Conservation (phyloP, 331 rosid genomes). For the Stylosanthes scabra region DNA sequence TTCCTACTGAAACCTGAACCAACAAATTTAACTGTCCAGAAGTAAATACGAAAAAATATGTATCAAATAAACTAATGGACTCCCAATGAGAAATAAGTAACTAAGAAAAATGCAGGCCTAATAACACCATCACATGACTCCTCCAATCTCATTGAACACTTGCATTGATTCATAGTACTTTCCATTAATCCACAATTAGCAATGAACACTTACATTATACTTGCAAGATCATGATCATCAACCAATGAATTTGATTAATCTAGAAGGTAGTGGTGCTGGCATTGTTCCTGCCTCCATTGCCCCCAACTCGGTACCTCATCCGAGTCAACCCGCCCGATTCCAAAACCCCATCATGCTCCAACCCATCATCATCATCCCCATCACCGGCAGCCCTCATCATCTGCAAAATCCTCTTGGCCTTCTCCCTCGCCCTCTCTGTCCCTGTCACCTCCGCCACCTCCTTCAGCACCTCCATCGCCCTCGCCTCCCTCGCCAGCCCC, state of each 20-base stretch:
- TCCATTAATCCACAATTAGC: too few relatives aligned
- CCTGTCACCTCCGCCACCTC: slow-evolving; percentile 72
- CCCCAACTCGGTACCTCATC: slow-evolving; percentile 49
- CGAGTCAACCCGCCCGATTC: slow-evolving; percentile 50
- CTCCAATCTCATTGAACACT: background rate
- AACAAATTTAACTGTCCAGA: slow-evolving; percentile 17
- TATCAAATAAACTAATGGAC: background rate
- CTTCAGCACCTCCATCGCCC: slow-evolving; percentile 70
- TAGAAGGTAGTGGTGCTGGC: slow-evolving; percentile 68
- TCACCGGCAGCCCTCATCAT: slow-evolving; percentile 62
- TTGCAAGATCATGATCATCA: too few relatives aligned
- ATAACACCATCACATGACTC: background rate
- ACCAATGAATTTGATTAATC: background rate
- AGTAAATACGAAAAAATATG: background rate
- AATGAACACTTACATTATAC: too few relatives aligned
- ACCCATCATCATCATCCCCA: slow-evolving; percentile 38
- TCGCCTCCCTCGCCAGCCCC: slow-evolving; percentile 81
- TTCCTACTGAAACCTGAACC: slow-evolving; percentile 29
- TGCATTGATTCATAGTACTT: too few relatives aligned
- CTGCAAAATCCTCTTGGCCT: slow-evolving; percentile 74
- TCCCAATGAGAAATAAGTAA: background rate
- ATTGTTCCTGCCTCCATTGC: slow-evolving; percentile 41
- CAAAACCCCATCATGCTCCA: slow-evolving; percentile 33
- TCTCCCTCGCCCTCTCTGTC: slow-evolving; percentile 75
- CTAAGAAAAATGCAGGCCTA: background rate